Evolutionary conservation across 2,329 filamentous ascomycete genomes (phyloP).

Genomic region (Davidsoniella australis): DNA sequence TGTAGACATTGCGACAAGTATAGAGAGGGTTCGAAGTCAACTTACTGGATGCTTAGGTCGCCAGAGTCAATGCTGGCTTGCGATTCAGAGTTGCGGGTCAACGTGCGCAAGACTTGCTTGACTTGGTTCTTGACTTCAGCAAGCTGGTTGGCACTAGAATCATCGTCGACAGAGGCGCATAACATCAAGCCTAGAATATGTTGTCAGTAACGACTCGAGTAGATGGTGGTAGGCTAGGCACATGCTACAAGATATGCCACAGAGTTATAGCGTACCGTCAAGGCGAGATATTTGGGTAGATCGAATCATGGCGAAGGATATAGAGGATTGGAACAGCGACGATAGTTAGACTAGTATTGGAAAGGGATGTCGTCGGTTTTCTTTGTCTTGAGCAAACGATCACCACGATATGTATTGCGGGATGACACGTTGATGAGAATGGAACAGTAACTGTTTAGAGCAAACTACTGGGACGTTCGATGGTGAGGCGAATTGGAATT

Average conservation of each 20-base stretch:
- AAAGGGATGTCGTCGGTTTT: background rate
- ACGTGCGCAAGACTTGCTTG: constrained; percentile 73
- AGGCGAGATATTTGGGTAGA: constrained; percentile 90
- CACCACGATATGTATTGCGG: background rate
- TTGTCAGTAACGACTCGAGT: too few relatives aligned
- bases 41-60: constrained; percentile 69
- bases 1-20: background rate
- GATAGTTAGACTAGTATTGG: background rate
- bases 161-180: constrained; percentile 86
- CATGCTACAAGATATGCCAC: too few relatives aligned
- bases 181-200: constrained; percentile 62
- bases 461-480: too few relatives aligned
- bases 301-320: constrained; percentile 48
- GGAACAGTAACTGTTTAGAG: background rate
- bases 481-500: too few relatives aligned
- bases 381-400: background rate
- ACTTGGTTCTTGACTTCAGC: constrained; percentile 79
- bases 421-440: background rate
- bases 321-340: background rate
- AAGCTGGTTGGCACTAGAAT: constrained; percentile 61
- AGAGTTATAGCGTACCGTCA: constrained; percentile 44
- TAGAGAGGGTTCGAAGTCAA: constrained; percentile 5
- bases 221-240: constrained; percentile 10
- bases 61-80: constrained; percentile 86
- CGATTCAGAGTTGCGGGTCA: constrained; percentile 75